Percentiles rank a stretch among this genome's conserved stretches.
phyloP scores from a whole-genome alignment of 1,139 yeast species.

The Chernovozyma aurita region DNA sequence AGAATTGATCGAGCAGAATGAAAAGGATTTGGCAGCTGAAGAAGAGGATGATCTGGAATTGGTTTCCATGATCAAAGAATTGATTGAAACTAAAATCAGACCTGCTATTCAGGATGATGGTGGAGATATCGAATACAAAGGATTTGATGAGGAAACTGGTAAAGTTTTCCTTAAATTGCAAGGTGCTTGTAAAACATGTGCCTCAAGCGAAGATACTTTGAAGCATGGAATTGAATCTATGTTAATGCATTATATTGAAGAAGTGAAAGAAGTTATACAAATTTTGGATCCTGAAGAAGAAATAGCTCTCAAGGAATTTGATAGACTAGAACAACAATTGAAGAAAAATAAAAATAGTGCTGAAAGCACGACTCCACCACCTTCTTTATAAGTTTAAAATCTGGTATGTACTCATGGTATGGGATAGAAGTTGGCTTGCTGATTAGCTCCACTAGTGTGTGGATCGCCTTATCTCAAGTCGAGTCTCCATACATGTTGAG shows the following conservation, averaged over 20 bases:
- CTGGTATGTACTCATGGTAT: too few species aligned
- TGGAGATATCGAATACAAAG: slow-evolving; percentile 71
- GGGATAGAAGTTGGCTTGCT: too few species aligned
- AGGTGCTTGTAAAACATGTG: slow-evolving; percentile 83
- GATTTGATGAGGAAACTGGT: slow-evolving; percentile 65
- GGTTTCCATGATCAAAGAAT: slow-evolving; percentile 55
- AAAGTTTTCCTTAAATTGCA: slow-evolving; percentile 68
- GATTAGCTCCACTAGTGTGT: too few species aligned
- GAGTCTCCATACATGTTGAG: too few species aligned
- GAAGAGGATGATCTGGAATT: slow-evolving; percentile 47
- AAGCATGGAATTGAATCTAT: slow-evolving; percentile 79
- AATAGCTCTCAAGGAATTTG: slow-evolving; percentile 63
- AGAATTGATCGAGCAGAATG: slow-evolving; percentile 36
- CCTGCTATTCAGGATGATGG: slow-evolving; percentile 79
- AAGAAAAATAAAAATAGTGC: slow-evolving; percentile 14
- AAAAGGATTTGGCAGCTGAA: slow-evolving; percentile 25
- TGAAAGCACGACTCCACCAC: slow-evolving; percentile 25
- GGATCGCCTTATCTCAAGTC: too few species aligned
- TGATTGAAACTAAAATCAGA: slow-evolving; percentile 57
- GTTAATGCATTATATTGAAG: slow-evolving; percentile 83
- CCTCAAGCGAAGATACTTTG: slow-evolving; percentile 71
- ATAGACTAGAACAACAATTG: slow-evolving; percentile 52
- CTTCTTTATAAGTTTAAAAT: slow-evolving; percentile 18
- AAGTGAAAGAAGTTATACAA: slow-evolving; percentile 71
- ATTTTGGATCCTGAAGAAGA: slow-evolving; percentile 48